phyloP scores from a whole-genome alignment of 768 basidiomycete genomes.

The Saitozyma sp. region DNA sequence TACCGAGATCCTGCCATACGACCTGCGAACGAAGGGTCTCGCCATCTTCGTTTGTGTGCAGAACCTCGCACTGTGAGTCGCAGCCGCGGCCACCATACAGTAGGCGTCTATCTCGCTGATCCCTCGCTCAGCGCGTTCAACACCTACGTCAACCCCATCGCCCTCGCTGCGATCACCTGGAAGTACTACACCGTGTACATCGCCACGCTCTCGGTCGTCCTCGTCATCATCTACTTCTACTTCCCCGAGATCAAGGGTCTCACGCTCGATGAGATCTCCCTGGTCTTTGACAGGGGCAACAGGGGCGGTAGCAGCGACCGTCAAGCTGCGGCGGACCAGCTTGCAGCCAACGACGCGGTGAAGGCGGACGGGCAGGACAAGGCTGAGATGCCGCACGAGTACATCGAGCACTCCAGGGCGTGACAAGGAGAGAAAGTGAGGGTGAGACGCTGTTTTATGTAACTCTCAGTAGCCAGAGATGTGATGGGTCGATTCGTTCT shows the following conservation, averaged over 20 bases:
- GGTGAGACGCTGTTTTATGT: too few relatives aligned
- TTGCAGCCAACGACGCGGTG: too few relatives aligned
- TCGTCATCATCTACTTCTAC: slow-evolving; percentile 21
- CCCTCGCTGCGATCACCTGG: slow-evolving; percentile 11
- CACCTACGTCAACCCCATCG: slow-evolving; percentile 27
- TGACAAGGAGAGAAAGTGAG: too few relatives aligned
- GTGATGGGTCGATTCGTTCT: too few relatives aligned
- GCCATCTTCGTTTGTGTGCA: slow-evolving; percentile 19
- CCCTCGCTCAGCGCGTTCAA: neutral
- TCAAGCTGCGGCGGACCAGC: too few relatives aligned
- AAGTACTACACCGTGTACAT: slow-evolving; percentile 41
- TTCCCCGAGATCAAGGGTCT: slow-evolving; percentile 30
- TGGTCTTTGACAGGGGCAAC: slow-evolving; percentile 16
- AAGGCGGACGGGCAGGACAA: too few relatives aligned
- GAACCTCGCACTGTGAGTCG: neutral
- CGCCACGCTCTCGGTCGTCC: slow-evolving; percentile 3
- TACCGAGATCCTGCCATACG: slow-evolving; percentile 43
- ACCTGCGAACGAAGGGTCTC: slow-evolving; percentile 27
- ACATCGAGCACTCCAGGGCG: too few relatives aligned
- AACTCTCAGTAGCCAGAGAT: too few relatives aligned
- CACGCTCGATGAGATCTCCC: slow-evolving; percentile 49
- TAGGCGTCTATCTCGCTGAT: neutral
- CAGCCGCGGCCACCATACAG: neutral
- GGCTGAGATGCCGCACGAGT: too few relatives aligned
- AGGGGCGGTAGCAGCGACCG: neutral